A percentile compares a stretch with the other conserved stretches of the same genome.
Conservation (phyloP, 371 early-diverging fungal genomes). For the Lichtheimia ramosa region DNA sequence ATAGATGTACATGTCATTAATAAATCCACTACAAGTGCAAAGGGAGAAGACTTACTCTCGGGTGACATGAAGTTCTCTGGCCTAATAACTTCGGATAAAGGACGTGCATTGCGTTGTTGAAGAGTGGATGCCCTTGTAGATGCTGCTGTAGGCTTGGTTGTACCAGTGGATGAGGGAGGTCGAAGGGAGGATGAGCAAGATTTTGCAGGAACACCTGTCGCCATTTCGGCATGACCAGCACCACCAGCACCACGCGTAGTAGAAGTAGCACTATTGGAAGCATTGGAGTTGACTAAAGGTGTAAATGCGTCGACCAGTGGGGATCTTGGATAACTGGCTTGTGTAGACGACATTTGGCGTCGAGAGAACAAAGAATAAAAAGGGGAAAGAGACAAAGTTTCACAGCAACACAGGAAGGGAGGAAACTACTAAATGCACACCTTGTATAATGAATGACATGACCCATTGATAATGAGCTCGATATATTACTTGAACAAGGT, state of each 20-base stretch:
- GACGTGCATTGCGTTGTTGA: slow-evolving; percentile 26
- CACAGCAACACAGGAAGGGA: neutral
- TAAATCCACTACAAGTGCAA: neutral
- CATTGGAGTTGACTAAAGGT: slow-evolving; percentile 4
- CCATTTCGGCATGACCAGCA: neutral
- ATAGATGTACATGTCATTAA: slow-evolving; percentile 55
- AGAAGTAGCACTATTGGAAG: slow-evolving; percentile 1
- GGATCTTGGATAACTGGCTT: slow-evolving; percentile 12
- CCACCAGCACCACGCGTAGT: slow-evolving; percentile 1
- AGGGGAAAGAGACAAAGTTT: slow-evolving; percentile 1
- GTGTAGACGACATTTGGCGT: slow-evolving; percentile 16
- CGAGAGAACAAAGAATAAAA: neutral
- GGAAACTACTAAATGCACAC: neutral
- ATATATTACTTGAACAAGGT: neutral
- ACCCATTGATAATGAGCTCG: too few relatives aligned
- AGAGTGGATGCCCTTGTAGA: slow-evolving; percentile 1
- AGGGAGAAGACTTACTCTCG: slow-evolving; percentile 28
- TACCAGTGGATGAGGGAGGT: slow-evolving; percentile 10
- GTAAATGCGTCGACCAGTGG: slow-evolving; percentile 17
- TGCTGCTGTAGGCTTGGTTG: slow-evolving; percentile 1
- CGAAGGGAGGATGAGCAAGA: slow-evolving; percentile 10
- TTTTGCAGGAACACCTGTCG: slow-evolving; percentile 6
- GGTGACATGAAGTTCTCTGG: slow-evolving; percentile 37
- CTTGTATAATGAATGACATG: neutral
- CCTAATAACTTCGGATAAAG: slow-evolving; percentile 41